Conservation (phyloP, 1,284 basidiomycete genomes). For the Cutaneotrichosporon cyanovorans region DNA sequence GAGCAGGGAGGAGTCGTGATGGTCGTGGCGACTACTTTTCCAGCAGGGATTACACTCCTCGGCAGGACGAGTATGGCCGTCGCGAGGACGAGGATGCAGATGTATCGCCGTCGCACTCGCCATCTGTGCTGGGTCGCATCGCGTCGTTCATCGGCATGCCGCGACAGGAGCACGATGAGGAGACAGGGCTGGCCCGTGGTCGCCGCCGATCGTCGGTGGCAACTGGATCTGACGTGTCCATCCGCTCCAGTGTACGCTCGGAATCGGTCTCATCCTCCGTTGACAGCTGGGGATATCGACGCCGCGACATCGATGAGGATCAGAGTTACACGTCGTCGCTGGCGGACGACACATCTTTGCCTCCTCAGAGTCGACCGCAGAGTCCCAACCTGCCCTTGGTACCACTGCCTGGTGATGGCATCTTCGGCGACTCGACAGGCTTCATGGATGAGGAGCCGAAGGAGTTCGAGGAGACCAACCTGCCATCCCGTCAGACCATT, state of each 20-base stretch:
- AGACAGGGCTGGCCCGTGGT: constrained; percentile 3
- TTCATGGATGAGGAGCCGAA: constrained; percentile 26
- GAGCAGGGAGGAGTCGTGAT: constrained; percentile 4
- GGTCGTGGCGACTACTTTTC: constrained; percentile 9
- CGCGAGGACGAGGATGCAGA: constrained; percentile 11
- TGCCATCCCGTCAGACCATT: constrained; percentile 62
- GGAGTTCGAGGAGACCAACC: constrained; percentile 32
- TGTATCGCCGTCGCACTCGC: constrained; percentile 17
- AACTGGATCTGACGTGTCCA: constrained; percentile 18
- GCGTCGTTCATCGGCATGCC: constrained; percentile 40
- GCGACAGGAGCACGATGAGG: constrained; percentile 24
- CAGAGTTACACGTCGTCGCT: constrained; percentile 40
- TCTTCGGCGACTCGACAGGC: constrained; percentile 37
- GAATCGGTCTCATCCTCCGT: constrained; percentile 25
- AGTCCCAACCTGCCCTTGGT: constrained; percentile 42
- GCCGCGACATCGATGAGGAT: constrained; percentile 33
- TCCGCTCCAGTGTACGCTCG: constrained; percentile 14
- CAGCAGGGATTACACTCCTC: constrained; percentile 2
- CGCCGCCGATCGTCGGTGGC: constrained; percentile 12
- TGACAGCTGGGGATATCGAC: constrained; percentile 40
- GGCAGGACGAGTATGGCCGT: constrained; percentile 12
- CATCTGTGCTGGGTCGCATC: constrained; percentile 34
- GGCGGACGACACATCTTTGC: constrained; percentile 46
- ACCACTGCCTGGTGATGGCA: constrained; percentile 35
- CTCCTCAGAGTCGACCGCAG: constrained; percentile 41